A percentile compares a stretch with the other conserved stretches of the same genome.
phyloP scores from a whole-genome alignment of 176 grass and related monocot genomes.

The Ensete ventricosum region DNA sequence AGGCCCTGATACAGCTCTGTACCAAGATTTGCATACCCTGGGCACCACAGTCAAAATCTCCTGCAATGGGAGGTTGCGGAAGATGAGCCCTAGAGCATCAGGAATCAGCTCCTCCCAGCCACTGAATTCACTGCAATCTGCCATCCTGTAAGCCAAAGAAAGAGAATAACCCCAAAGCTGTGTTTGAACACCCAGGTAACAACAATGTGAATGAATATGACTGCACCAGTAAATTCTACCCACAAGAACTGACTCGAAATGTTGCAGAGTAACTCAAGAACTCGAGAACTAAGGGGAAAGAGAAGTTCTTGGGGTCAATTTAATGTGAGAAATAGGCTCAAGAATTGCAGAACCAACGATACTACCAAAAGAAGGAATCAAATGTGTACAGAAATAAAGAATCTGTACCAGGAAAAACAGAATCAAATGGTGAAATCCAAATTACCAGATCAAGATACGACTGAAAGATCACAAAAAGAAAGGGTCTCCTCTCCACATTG shows the following conservation, averaged over 20 bases:
- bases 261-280: too few relatives aligned
- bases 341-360: too few relatives aligned
- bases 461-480: too few relatives aligned
- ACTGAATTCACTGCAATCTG: conserved; percentile 49
- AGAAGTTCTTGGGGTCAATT: not conserved
- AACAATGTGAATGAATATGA: too few relatives aligned
- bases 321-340: not conserved
- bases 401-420: not conserved
- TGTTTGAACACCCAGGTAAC: not conserved
- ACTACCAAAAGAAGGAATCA: too few relatives aligned
- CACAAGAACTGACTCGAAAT: too few relatives aligned
- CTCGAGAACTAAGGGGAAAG: not conserved
- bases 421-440: not conserved
- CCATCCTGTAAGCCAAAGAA: conserved; percentile 33
- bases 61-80: conserved; percentile 72
- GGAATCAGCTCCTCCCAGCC: conserved; percentile 84
- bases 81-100: conserved; percentile 83
- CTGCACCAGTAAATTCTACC: too few relatives aligned
- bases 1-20: conserved; percentile 51
- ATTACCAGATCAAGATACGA: too few relatives aligned
- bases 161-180: not conserved
- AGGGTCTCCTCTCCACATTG: too few relatives aligned
- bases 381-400: too few relatives aligned
- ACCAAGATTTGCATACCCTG: conserved; percentile 82
- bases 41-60: conserved; percentile 84